Conservation (phyloP, 441 rosid species). For the Erodium texanum region DNA sequence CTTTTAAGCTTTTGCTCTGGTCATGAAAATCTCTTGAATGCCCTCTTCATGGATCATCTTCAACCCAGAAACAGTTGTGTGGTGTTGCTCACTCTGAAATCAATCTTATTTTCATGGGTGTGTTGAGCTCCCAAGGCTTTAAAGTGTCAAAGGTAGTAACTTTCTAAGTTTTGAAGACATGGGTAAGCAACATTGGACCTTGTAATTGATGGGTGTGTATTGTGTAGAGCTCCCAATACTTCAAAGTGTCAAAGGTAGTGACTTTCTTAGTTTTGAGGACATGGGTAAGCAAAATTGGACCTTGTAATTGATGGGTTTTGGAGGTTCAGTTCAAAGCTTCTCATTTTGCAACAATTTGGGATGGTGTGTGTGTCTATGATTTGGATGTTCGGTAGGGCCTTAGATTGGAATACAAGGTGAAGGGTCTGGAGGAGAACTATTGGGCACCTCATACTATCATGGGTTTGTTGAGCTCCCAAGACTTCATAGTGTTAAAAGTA, state of each 20-base stretch:
- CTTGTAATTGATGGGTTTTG: not conserved
- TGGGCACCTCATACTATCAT: not conserved
- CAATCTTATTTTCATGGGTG: not conserved
- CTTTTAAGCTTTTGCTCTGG: not conserved
- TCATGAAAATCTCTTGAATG: not conserved
- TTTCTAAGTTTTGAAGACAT: not conserved
- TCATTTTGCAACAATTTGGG: not conserved
- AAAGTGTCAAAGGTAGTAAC: not conserved
- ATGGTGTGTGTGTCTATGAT: not conserved
- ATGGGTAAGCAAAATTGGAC: not conserved
- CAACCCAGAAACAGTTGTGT: not conserved
- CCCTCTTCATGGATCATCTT: not conserved
- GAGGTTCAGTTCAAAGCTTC: not conserved
- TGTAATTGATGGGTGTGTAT: no score
- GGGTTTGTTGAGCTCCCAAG: not conserved
- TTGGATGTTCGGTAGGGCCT: no score
- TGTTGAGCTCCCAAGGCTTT: not conserved
- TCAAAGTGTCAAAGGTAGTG: not conserved
- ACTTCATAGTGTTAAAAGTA: not conserved
- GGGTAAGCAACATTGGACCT: not conserved
- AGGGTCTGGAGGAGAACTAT: no score
- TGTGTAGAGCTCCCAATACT: no score
- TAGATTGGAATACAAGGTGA: no score
- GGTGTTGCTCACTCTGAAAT: not conserved
- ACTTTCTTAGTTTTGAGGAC: not conserved